Evolutionary conservation across 768 basidiomycete species (phyloP), one percentile per base, ranked within the genome.

Genomic region (Mycena metata): DNA sequence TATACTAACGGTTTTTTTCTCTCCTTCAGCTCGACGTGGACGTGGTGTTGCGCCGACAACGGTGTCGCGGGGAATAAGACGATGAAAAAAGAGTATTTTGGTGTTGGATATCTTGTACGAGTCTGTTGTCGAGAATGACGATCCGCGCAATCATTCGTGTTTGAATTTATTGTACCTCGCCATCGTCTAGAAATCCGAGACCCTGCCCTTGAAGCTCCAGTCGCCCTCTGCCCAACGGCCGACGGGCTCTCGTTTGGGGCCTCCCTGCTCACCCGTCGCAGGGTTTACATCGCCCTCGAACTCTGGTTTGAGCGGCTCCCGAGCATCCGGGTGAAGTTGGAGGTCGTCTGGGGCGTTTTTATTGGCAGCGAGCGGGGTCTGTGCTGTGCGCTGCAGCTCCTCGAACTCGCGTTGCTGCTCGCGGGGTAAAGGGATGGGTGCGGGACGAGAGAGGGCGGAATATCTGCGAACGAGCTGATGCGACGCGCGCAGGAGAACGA

Each of bases 151-250:
- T 47, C 45, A 61, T 63, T 58, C 16, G 30, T 42, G 49, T 26
- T 43, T 51, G 50, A 52, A 43, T n/a, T 30, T 16, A 26, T 52
- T 60, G 43, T 39, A 35, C 19, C 57, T 46, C 39, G 41, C 30
- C 16, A 17, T 17, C 8, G 43, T 41, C 75, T 77, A 96, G 79
- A 96, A 96, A 82, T 96, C 95, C 21, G 93, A 93, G 30, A 94
- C 94, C 24, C 94, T 84, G 13, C 95, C 95, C 73, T 93, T 94
- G 82, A 91, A 94, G 72, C 94, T 96, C 95, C 95, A 96, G 75
- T 96, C 95, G 3, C 92, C 81, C 58, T 79, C 79, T 19, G 81
- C 82, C 88, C 89, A 91, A 57, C 81, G 85, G 41, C 80, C 76
- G 12, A 96, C 86, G 16, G 96, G 96, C 76, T 97, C 96, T 35